Conservation (phyloP, 169 alveolate species). For the Prorocentrum cordatum region DNA sequence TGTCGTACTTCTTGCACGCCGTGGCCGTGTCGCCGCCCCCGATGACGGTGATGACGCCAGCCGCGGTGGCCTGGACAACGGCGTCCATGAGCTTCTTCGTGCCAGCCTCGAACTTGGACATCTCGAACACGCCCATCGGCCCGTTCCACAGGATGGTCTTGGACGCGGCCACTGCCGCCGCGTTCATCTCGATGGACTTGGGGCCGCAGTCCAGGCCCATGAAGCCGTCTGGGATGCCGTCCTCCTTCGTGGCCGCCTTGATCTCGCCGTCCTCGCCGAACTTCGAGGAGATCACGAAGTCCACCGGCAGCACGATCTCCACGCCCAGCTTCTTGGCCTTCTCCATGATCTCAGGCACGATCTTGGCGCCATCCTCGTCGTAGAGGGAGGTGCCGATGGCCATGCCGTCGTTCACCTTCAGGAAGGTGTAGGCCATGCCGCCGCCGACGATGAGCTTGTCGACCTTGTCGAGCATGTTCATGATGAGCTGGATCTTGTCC, state of each 20-base stretch:
- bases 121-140: constrained; percentile 77
- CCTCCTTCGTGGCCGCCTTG: constrained; percentile 72
- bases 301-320: constrained; percentile 89
- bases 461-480: constrained; percentile 87
- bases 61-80: constrained; percentile 84
- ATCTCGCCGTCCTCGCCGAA: constrained; percentile 86
- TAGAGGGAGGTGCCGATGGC: constrained; percentile 42
- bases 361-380: constrained; percentile 86
- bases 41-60: constrained; percentile 87
- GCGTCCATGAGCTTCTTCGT: not conserved
- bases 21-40: constrained; percentile 80
- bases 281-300: constrained; percentile 87
- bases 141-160: constrained; percentile 78
- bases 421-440: constrained; percentile 98
- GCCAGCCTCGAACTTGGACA: constrained; percentile 75
- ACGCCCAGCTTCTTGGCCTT: constrained; percentile 31
- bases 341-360: constrained; percentile 88
- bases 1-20: constrained; percentile 87
- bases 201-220: constrained; percentile 94
- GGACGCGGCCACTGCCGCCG: constrained; percentile 14
- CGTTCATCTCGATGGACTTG: constrained; percentile 76
- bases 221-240: constrained; percentile 86
- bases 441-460: constrained; percentile 96
- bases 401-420: constrained; percentile 74
- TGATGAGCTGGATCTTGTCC: constrained; percentile 93